phyloP scores from a whole-genome alignment of 148 eudicot genomes.

The Camellia lanceoleosa region DNA sequence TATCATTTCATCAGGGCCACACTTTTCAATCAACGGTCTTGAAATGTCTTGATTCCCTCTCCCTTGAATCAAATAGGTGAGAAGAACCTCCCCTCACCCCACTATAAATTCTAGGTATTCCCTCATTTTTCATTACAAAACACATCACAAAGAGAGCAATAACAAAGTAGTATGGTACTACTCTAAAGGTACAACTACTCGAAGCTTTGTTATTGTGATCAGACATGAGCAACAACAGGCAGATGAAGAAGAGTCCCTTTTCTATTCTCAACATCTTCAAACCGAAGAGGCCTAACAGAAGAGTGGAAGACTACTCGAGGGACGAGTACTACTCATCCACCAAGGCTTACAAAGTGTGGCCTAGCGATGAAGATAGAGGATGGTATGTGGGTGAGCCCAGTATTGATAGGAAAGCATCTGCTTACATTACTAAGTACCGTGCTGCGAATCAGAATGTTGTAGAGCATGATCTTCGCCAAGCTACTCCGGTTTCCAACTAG shows the following conservation, averaged over 20 bases:
- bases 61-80: too few species aligned
- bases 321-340: conserved; percentile 24
- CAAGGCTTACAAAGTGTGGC: conserved; percentile 40
- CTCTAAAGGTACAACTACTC: not conserved
- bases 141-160: not conserved
- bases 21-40: too few species aligned
- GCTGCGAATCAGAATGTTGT: not conserved
- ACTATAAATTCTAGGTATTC: too few species aligned
- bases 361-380: conserved; percentile 63
- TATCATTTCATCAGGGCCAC: too few species aligned
- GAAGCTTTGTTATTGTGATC: not conserved
- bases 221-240: conserved; percentile 36
- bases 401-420: conserved; percentile 40
- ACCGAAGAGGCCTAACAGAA: conserved; percentile 16
- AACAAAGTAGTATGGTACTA: too few species aligned
- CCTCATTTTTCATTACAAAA: too few species aligned
- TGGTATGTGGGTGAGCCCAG: conserved; percentile 53
- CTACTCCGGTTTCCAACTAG: not conserved
- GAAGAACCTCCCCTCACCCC: too few species aligned
- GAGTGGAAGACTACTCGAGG: conserved; percentile 4
- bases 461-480: not conserved
- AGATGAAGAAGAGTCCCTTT: conserved; percentile 28
- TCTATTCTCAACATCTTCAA: conserved; percentile 39
- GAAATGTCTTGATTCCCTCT: too few species aligned
- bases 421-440: conserved; percentile 35